phyloP scores from a whole-genome alignment of 1,284 basidiomycete genomes.

The Xerocomus minutiporus region DNA sequence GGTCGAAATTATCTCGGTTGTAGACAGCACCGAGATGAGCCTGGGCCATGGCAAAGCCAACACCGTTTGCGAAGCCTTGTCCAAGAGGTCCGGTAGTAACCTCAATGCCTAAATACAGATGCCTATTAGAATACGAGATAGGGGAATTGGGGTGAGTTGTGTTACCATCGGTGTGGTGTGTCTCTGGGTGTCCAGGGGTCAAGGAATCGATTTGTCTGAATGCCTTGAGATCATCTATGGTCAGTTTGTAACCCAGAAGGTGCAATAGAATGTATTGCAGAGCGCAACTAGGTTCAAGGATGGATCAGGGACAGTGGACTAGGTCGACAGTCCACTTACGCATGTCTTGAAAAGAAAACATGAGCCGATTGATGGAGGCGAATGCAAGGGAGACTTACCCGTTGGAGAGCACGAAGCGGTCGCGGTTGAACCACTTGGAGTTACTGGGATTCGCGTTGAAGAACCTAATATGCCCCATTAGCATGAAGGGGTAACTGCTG shows the following conservation, averaged over 20 bases:
- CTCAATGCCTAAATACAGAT: constrained; percentile 60
- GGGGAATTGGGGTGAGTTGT: constrained; percentile 4
- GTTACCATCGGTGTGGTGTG: constrained; percentile 78
- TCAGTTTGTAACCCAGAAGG: constrained; percentile 79
- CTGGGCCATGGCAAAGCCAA: constrained; percentile 91
- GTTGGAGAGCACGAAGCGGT: constrained; percentile 85
- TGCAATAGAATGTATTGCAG: constrained; percentile 83
- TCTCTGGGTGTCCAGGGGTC: constrained; percentile 91
- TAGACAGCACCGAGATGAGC: constrained; percentile 84
- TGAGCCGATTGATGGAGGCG: constrained; percentile 8
- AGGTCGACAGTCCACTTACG: constrained; percentile 41
- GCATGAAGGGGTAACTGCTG: not conserved
- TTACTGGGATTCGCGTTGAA: constrained; percentile 83
- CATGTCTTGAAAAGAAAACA: constrained; percentile 47
- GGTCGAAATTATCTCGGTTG: constrained; percentile 82
- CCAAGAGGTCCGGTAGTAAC: constrained; percentile 96
- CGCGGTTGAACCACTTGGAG: constrained; percentile 90
- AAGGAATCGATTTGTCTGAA: constrained; percentile 85
- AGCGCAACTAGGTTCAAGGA: constrained; percentile 56
- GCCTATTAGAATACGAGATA: constrained; percentile 5
- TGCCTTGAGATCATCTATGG: constrained; percentile 79
- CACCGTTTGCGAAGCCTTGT: constrained; percentile 89
- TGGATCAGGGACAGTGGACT: constrained; percentile 7
- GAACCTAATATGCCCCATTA: constrained; percentile 47
- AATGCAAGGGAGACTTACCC: constrained; percentile 42